phyloP scores from a whole-genome alignment of 805 yeast genomes.

The Monosporozyma unispora region DNA sequence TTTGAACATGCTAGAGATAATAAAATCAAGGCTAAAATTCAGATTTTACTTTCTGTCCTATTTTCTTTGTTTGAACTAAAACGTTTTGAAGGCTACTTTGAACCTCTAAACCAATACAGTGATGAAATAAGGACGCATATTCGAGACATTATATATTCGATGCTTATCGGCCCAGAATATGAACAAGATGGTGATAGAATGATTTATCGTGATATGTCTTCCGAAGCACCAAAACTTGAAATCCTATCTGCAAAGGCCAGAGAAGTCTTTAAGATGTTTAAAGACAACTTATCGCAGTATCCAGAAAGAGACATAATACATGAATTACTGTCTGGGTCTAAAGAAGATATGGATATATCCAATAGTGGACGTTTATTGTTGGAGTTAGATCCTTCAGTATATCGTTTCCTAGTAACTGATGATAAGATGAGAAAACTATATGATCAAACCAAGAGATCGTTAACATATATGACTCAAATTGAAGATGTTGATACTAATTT shows the following conservation, averaged over 20 bases:
- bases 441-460: constrained; percentile 72
- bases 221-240: constrained; percentile 15
- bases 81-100: constrained; percentile 23
- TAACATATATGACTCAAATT: constrained; percentile 74
- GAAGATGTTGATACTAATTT: constrained; percentile 61
- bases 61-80: constrained; percentile 22
- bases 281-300: constrained; percentile 34
- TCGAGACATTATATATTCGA: constrained; percentile 16
- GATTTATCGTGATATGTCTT: constrained; percentile 27
- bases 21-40: constrained; percentile 12
- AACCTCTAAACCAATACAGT: constrained; percentile 29
- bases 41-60: constrained; percentile 14
- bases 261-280: constrained; percentile 37
- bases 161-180: constrained; percentile 24
- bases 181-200: constrained; percentile 23
- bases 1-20: constrained; percentile 3
- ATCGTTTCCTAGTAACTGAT: constrained; percentile 39
- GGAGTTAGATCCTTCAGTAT: constrained; percentile 48
- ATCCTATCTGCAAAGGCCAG: constrained; percentile 27
- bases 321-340: constrained; percentile 33
- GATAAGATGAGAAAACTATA: constrained; percentile 50
- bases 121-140: constrained; percentile 24
- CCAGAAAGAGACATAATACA: constrained; percentile 50
- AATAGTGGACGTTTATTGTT: constrained; percentile 31
- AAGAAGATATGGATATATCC: constrained; percentile 35